These are phyloP conservation scores for Alternaria longipes DNA, from an alignment of 2,329 filamentous ascomycete species.

Conservation along the genomic window DNA sequence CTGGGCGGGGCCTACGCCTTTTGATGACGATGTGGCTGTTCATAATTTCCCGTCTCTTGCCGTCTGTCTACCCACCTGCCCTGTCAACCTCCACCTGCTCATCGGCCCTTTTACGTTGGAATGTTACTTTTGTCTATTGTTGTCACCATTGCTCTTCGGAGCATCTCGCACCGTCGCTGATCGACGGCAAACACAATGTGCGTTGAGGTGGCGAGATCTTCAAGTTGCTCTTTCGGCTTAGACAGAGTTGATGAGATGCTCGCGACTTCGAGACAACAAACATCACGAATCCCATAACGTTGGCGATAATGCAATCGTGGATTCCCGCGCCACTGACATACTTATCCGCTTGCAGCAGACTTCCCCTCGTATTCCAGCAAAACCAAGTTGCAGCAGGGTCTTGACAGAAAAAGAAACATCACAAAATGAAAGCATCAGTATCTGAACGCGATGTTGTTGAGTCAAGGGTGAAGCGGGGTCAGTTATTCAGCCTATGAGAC, in stretches of 20 bases:
- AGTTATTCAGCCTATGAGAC: neutral
- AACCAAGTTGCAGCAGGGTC: neutral
- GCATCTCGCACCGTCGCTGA: neutral
- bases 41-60: neutral
- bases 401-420: neutral
- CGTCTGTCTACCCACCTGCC: constrained; percentile 1
- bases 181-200: neutral
- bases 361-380: neutral
- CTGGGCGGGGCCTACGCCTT: neutral
- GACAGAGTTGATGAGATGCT: neutral
- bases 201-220: neutral
- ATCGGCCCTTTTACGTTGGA: neutral
- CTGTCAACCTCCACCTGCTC: neutral
- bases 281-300: neutral
- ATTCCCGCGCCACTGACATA: neutral
- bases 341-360: neutral
- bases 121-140: neutral
- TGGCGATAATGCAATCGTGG: neutral
- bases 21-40: constrained; percentile 5
- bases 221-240: neutral
- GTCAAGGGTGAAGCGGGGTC: neutral
- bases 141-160: neutral
- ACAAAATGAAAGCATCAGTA: neutral
- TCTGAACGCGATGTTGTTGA: constrained; percentile 1
- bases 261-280: neutral